Percentiles rank a stretch among this genome's conserved stretches.
Evolutionary conservation across 345 rosid genomes (phyloP).

Genomic region (Reutealis trisperma): DNA sequence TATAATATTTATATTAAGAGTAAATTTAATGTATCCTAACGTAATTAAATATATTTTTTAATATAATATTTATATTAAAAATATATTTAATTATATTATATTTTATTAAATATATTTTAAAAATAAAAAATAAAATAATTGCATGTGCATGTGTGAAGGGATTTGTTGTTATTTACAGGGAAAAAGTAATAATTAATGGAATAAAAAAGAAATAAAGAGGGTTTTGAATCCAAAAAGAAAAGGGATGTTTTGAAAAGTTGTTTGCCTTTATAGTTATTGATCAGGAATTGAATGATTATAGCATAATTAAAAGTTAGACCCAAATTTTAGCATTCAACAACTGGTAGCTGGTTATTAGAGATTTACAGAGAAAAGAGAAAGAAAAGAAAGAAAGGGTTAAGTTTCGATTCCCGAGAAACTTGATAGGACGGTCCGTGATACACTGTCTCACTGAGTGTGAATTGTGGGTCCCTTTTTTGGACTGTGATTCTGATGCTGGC

Average conservation of each 20-base stretch:
- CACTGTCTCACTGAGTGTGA: conserved; percentile 8
- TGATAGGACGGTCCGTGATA: conserved; percentile 36
- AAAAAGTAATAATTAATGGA: not conserved
- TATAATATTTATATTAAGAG: too few relatives aligned
- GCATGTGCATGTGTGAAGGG: too few relatives aligned
- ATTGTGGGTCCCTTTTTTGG: conserved; percentile 9
- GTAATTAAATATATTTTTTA: too few relatives aligned
- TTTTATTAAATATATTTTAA: too few relatives aligned
- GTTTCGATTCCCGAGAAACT: conserved; percentile 25
- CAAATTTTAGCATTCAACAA: not conserved
- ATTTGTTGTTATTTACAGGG: too few relatives aligned
- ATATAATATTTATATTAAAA: too few relatives aligned
- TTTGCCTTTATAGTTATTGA: conserved; percentile 13
- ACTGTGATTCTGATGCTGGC: not conserved
- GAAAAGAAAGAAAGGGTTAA: not conserved
- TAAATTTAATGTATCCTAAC: too few relatives aligned
- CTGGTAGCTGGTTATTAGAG: not conserved
- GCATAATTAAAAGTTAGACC: conserved; percentile 23
- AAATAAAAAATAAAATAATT: too few relatives aligned
- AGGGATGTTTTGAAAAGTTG: conserved; percentile 14
- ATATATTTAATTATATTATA: too few relatives aligned
- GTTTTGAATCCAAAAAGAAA: conserved; percentile 8
- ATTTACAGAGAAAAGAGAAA: not conserved
- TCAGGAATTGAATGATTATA: conserved; percentile 27
- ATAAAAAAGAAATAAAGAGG: too few relatives aligned